These are phyloP conservation scores for Clitoria ternatea DNA, from an alignment of 306 rosid genomes.

Conservation along the genomic window DNA sequence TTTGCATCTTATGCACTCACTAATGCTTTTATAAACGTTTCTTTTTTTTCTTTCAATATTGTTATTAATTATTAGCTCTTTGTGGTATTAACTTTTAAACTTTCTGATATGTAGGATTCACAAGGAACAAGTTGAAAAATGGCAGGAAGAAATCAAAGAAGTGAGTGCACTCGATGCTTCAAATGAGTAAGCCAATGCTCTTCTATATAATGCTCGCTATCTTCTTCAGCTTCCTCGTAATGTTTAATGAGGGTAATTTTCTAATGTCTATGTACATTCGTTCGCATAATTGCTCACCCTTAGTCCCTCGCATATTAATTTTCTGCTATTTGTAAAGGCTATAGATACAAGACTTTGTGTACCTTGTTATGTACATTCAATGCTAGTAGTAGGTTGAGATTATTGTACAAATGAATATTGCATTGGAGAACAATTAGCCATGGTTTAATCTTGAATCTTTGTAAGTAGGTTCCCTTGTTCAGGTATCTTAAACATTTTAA, in stretches of 20 bases:
- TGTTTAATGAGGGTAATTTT: constrained; percentile 43
- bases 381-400: background rate
- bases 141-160: constrained; percentile 79
- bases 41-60: background rate
- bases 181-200: constrained; percentile 62
- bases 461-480: background rate
- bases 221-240: constrained; percentile 52
- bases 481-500: background rate
- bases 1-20: too few relatives aligned
- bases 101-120: constrained; percentile 49
- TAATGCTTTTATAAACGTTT: too few relatives aligned
- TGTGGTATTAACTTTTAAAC: background rate
- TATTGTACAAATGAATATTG: background rate
- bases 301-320: background rate
- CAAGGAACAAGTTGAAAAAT: constrained; percentile 68
- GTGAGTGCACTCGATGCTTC: constrained; percentile 61
- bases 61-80: background rate
- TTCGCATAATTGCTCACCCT: background rate
- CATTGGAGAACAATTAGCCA: background rate
- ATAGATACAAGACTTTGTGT: background rate
- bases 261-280: background rate
- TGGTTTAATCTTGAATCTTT: background rate
- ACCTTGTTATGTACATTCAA: background rate
- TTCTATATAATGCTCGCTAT: constrained; percentile 64
- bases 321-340: too few relatives aligned